These are phyloP conservation scores for Rutidosis leptorrhynchoides DNA, from an alignment of 129 eudicot species.

Conservation along the genomic window DNA sequence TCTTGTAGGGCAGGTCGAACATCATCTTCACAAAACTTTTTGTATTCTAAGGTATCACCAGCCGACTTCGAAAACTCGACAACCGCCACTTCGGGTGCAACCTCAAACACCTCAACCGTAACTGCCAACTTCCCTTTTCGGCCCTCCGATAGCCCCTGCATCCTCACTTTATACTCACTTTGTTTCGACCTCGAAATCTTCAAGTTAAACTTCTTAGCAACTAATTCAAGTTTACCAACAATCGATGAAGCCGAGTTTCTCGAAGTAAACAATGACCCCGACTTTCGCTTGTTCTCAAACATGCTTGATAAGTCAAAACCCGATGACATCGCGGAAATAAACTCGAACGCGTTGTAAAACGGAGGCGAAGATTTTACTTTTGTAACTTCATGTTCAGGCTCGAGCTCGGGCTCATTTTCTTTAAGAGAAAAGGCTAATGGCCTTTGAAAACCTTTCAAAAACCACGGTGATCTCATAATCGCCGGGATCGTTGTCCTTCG, in stretches of 20 bases:
- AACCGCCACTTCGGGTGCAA: constrained; percentile 73
- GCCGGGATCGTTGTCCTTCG: constrained; percentile 57
- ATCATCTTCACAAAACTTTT: constrained; percentile 63
- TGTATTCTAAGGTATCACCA: constrained; percentile 75
- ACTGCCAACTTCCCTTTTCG: constrained; percentile 71
- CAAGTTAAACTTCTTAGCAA: constrained; percentile 52
- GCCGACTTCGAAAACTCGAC: constrained; percentile 71
- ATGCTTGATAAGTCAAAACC: constrained; percentile 79
- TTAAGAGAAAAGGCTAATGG: constrained; percentile 27
- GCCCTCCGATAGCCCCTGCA: constrained; percentile 66
- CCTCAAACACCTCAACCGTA: constrained; percentile 74
- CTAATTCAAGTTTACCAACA: constrained; percentile 46
- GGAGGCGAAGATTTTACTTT: constrained; percentile 53
- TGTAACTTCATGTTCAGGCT: background rate
- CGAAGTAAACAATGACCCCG: constrained; percentile 76
- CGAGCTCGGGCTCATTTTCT: constrained; percentile 20
- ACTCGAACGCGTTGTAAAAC: constrained; percentile 86
- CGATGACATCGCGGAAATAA: constrained; percentile 85
- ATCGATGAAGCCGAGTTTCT: constrained; percentile 46
- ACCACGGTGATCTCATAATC: constrained; percentile 70
- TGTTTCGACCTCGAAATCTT: constrained; percentile 37
- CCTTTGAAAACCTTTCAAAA: constrained; percentile 46
- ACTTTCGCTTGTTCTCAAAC: constrained; percentile 51
- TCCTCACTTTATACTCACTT: constrained; percentile 58
- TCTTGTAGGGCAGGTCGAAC: constrained; percentile 64